phyloP scores from a whole-genome alignment of 2,329 filamentous ascomycete genomes.

The Aureobasidium sp. region DNA sequence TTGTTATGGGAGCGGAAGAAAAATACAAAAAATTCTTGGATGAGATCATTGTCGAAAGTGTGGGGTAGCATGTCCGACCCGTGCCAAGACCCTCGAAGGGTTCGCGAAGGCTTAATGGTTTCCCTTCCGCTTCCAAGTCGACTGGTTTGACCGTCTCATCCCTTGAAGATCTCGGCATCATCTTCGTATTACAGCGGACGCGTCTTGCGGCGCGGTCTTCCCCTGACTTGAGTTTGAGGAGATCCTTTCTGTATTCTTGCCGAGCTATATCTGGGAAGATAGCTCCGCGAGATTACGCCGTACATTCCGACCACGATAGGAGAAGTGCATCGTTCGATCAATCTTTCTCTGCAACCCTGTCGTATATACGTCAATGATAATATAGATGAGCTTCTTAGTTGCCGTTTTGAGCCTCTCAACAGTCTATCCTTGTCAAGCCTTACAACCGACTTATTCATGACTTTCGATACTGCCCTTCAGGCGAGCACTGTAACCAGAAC shows the following conservation, averaged over 20 bases:
- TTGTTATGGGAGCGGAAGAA: neutral
- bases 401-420: neutral
- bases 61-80: neutral
- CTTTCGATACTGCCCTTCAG: neutral
- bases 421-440: neutral
- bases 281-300: neutral
- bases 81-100: neutral
- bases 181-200: neutral
- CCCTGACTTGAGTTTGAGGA: neutral
- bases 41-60: neutral
- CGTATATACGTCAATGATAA: neutral
- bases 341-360: neutral
- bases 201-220: neutral
- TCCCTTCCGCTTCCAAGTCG: neutral
- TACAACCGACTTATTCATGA: neutral
- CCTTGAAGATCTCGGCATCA: neutral
- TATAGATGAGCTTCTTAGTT: neutral
- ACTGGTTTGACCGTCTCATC: neutral
- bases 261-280: neutral
- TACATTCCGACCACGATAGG: neutral
- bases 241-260: neutral
- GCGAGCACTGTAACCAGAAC: neutral
- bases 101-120: neutral
- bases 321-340: neutral
- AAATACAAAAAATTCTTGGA: conserved; percentile 5